Evolutionary conservation across 1,139 yeast species (phyloP), one percentile per base, ranked within the genome.

Genomic region (Suhomyces wounanorum): DNA sequence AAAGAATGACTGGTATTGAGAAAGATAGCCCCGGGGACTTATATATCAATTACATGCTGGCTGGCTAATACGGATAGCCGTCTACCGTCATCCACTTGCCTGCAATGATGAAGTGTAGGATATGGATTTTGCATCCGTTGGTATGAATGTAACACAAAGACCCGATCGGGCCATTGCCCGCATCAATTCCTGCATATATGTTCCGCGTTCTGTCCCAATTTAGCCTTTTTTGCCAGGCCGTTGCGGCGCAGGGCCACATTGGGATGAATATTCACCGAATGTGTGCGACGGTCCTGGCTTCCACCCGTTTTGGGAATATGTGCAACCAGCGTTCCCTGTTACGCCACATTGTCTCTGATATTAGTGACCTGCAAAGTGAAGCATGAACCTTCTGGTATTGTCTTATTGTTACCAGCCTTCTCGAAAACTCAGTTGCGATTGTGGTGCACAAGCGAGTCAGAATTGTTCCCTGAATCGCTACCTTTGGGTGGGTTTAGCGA

Each of bases 91-190:
- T 30, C n/a, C 14, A 30, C 11, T 30, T n/a, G n/a, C n/a, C 33
- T 13, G 14, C 14, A 30, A 5, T 11, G 33, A n/a, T 10, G 33
- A n/a, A 2, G 4, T 4, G 5, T 10, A 8, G 35, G 5, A n/a
- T 17, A 21, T 11, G 3, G 44, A 41, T 31, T 45, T 45, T 45
- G 48, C 48, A 45, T 30, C 48, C 44, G 48, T 33, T 10, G 17
- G 14, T 23, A 16, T 33, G 9, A 5, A 7, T 40, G 41, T 49
- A 33, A 40, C 52, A 49, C 52, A 49, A 49, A 49, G 13, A 14
- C 52, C 46, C 42, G 36, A 33, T 43, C 26, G 44, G 52, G 52
- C 39, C 8, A 2, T 14, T 18, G 28, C 49, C 46, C 46, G 52
- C 52, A 44, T 42, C 3, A 14, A 14, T 14, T 16, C 16, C 41